Conservation (phyloP, 2,329 filamentous ascomycete species). For the Ophiocordyceps camponoti-saundersi region DNA sequence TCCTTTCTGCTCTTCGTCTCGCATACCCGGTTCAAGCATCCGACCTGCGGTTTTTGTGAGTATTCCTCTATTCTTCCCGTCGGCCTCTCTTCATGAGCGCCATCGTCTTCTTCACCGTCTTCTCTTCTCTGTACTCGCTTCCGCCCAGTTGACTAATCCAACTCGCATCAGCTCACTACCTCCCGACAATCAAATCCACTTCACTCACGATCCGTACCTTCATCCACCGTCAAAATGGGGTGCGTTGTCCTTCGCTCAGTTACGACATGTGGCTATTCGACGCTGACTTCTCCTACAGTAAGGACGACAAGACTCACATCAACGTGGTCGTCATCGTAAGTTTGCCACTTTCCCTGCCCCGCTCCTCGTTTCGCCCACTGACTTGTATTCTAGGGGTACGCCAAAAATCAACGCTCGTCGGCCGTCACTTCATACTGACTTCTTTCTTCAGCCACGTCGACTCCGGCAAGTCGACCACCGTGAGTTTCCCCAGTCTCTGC, state of each 20-base stretch:
- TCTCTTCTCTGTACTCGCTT: background rate
- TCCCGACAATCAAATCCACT: conserved; percentile 3
- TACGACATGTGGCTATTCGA: background rate
- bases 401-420: conserved; percentile 5
- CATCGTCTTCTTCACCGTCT: background rate
- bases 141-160: background rate
- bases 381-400: conserved; percentile 11
- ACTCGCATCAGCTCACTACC: conserved; percentile 3
- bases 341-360: conserved; percentile 4
- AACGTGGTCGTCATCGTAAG: conserved; percentile 88
- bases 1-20: conserved; percentile 23
- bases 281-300: conserved; percentile 37
- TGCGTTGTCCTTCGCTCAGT: conserved; percentile 5
- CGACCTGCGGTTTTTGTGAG: conserved; percentile 23
- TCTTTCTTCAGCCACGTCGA: conserved; percentile 62
- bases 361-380: conserved; percentile 2
- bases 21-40: conserved; percentile 28
- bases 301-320: conserved; percentile 89
- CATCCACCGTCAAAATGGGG: conserved; percentile 19
- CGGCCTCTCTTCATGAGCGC: background rate
- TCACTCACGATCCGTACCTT: conserved; percentile 1
- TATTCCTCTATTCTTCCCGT: conserved; percentile 2
- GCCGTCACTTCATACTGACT: conserved; percentile 14
- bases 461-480: conserved; percentile 97
- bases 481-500: conserved; percentile 30